phyloP scores from a whole-genome alignment of 352 stramenopile species.

The Globisporangium perplexum region DNA sequence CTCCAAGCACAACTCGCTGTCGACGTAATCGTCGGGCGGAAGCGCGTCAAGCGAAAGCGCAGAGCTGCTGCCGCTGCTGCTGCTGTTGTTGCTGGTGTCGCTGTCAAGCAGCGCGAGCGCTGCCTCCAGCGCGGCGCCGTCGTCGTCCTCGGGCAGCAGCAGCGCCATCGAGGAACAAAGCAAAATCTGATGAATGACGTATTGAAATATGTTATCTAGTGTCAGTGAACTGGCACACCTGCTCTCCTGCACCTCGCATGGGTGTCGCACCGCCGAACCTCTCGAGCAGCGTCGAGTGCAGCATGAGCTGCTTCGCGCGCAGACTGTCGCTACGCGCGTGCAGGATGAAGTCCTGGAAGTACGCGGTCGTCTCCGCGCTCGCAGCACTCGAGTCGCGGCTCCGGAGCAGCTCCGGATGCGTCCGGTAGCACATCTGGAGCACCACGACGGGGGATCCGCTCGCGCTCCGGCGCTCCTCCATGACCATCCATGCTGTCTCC shows the following conservation, averaged over 20 bases:
- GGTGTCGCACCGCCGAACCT: neutral
- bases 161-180: too few relatives aligned
- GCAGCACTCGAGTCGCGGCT: too few relatives aligned
- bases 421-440: constrained; percentile 1
- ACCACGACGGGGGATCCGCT: neutral
- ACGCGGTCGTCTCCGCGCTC: neutral
- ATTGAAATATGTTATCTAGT: too few relatives aligned
- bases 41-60: too few relatives aligned
- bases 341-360: constrained; percentile 5
- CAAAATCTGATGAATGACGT: too few relatives aligned
- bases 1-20: too few relatives aligned
- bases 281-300: neutral
- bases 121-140: constrained; percentile 10
- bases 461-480: neutral
- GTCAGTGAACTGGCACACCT: too few relatives aligned
- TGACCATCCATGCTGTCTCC: constrained; percentile 1
- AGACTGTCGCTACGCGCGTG: neutral
- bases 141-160: constrained; percentile 6
- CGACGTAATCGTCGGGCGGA: too few relatives aligned
- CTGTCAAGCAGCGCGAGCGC: constrained; percentile 14
- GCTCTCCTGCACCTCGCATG: neutral
- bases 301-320: neutral
- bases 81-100: neutral
- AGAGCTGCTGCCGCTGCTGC: neutral
- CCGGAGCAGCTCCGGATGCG: neutral